phyloP scores from a whole-genome alignment of 1,139 yeast species.

The Pichia sp. region DNA sequence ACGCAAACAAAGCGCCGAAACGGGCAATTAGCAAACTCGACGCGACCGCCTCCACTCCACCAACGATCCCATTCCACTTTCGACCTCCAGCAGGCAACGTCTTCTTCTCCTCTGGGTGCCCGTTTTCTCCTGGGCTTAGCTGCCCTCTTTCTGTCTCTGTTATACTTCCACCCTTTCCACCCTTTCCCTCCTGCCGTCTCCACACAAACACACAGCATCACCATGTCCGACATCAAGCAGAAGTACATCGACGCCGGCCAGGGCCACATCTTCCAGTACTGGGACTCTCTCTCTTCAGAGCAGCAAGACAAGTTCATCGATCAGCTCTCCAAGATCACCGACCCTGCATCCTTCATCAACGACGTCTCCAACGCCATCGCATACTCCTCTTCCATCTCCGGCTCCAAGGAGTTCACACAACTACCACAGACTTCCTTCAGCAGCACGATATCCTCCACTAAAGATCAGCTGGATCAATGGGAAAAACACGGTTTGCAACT shows the following conservation, averaged over 20 bases:
- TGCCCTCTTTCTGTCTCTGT: too few relatives aligned
- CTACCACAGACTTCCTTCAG: conserved; percentile 49
- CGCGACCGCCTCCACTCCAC: too few relatives aligned
- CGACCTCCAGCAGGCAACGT: too few relatives aligned
- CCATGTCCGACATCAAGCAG: conserved; percentile 15
- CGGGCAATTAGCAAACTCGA: too few relatives aligned
- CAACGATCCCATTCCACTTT: too few relatives aligned
- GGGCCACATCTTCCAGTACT: conserved; percentile 39
- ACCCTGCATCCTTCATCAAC: conserved; percentile 41
- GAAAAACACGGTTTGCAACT: conserved; percentile 60
- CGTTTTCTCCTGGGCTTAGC: too few relatives aligned
- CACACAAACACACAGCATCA: conserved; percentile 3
- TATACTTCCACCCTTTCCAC: too few relatives aligned
- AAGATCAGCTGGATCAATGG: conserved; percentile 46
- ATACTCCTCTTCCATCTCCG: conserved; percentile 35
- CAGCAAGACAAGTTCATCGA: conserved; percentile 36
- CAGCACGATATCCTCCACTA: conserved; percentile 44
- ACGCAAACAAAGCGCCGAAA: too few relatives aligned
- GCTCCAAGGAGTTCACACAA: conserved; percentile 44
- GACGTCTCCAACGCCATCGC: conserved; percentile 51
- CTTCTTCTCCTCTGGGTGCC: too few relatives aligned
- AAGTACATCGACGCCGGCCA: conserved; percentile 30
- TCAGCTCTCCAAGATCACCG: conserved; percentile 42
- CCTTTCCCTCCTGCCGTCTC: too few relatives aligned
- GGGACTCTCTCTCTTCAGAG: conserved; percentile 35